A percentile compares a stretch with the other conserved stretches of the same genome.
These are phyloP conservation scores for Usnea hakonensis DNA, from an alignment of 495 filamentous ascomycete species.

Conservation along the genomic window DNA sequence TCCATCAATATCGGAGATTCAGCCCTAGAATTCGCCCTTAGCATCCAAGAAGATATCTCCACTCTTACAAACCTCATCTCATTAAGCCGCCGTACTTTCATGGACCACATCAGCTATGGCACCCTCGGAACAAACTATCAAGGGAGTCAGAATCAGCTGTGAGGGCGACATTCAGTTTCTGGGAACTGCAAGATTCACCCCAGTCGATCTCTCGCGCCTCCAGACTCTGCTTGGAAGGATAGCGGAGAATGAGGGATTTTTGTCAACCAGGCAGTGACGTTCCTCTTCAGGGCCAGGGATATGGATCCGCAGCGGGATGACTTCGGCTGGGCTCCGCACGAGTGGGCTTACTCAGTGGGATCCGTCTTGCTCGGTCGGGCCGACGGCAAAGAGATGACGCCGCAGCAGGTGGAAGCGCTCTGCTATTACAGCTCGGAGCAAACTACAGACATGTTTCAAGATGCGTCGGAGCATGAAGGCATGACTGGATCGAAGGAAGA, in stretches of 20 bases:
- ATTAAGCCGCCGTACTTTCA: too few species aligned
- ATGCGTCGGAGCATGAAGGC: neutral
- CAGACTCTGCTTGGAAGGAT: neutral
- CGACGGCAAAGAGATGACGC: neutral
- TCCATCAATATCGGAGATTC: too few species aligned
- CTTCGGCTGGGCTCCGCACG: neutral
- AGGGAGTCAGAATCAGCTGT: too few species aligned
- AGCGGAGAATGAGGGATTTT: neutral
- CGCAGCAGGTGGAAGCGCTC: neutral
- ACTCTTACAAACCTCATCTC: too few species aligned
- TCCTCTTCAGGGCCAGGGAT: neutral
- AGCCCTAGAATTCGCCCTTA: too few species aligned
- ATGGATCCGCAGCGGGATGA: neutral
- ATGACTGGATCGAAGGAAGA: neutral
- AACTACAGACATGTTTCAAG: neutral
- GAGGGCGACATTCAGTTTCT: too few species aligned
- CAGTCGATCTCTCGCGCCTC: neutral
- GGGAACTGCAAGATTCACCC: too few species aligned
- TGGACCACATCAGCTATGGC: too few species aligned
- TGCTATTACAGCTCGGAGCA: neutral
- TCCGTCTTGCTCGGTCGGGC: neutral
- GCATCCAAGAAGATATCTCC: too few species aligned
- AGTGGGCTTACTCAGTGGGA: neutral
- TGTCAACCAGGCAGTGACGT: neutral
- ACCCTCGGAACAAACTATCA: too few species aligned